A percentile compares a stretch with the other conserved stretches of the same genome.
Evolutionary conservation across 805 yeast genomes (phyloP).

Genomic region (Candida nanaspora): DNA sequence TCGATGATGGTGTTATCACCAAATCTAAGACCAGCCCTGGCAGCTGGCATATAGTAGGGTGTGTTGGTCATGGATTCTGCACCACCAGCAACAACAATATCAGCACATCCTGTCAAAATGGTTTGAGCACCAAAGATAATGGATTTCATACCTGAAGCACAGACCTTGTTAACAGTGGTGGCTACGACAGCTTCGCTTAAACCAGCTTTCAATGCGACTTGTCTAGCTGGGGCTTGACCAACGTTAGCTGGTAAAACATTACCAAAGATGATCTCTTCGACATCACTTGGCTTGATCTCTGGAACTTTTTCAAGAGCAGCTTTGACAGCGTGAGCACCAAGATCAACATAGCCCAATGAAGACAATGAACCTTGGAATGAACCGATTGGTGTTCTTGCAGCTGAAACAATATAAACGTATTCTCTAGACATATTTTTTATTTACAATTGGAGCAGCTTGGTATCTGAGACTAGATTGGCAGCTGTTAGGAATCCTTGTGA

Average conservation of each 20-base stretch:
- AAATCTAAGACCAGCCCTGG: conserved; percentile 84
- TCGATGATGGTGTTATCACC: conserved; percentile 79
- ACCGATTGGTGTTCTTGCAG: conserved; percentile 95
- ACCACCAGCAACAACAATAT: conserved; percentile 93
- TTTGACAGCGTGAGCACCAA: conserved; percentile 89
- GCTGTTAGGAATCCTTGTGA: no score
- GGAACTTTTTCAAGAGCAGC: conserved; percentile 83
- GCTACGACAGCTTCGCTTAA: conserved; percentile 75
- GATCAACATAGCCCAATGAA: conserved; percentile 70
- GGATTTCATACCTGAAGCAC: conserved; percentile 94
- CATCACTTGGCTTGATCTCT: conserved; percentile 64
- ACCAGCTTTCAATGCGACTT: conserved; percentile 90
- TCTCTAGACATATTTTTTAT: conserved; percentile 21
- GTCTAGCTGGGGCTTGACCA: conserved; percentile 98
- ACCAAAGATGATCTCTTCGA: conserved; percentile 89
- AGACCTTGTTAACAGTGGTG: conserved; percentile 90
- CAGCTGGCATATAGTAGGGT: conserved; percentile 84
- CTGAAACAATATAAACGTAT: conserved; percentile 79
- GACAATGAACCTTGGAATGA: conserved; percentile 83
- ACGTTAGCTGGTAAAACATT: conserved; percentile 87
- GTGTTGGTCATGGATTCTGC: conserved; percentile 96
- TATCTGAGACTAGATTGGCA: no score
- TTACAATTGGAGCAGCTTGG: no score
- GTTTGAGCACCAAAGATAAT: conserved; percentile 87
- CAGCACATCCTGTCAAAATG: conserved; percentile 82